Conservation (phyloP, 805 yeast species). For the Starmerella vitae region DNA sequence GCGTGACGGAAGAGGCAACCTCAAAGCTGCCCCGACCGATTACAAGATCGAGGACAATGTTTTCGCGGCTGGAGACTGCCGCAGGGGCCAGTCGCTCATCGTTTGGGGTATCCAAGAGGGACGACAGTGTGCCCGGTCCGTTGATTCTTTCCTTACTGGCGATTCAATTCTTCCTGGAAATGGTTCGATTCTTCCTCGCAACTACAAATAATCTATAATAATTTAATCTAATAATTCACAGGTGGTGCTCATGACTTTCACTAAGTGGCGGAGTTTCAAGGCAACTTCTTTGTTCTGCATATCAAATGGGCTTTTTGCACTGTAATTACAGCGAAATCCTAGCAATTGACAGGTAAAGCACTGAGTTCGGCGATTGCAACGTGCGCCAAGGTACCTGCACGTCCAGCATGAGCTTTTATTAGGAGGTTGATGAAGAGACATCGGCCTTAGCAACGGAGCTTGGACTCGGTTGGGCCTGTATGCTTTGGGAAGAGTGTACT, state of each 20-base stretch:
- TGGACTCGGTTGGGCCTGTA: too few species aligned
- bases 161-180: slow-evolving; percentile 78
- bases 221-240: not conserved
- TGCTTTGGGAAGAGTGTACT: not conserved
- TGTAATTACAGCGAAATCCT: not conserved
- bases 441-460: too few species aligned
- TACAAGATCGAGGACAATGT: slow-evolving; percentile 64
- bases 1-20: slow-evolving; percentile 76
- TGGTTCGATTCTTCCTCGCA: slow-evolving; percentile 79
- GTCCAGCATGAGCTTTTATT: too few species aligned
- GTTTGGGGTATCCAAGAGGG: slow-evolving; percentile 99
- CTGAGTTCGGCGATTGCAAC: not conserved
- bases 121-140: slow-evolving; percentile 93
- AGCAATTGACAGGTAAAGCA: not conserved
- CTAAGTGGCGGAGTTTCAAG: not conserved
- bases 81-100: slow-evolving; percentile 95
- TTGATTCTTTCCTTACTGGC: slow-evolving; percentile 69
- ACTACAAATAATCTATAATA: slow-evolving; percentile 30
- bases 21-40: slow-evolving; percentile 45
- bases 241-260: not conserved
- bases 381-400: too few species aligned
- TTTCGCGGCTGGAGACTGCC: slow-evolving; percentile 96
- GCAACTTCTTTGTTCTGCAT: not conserved
- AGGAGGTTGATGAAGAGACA: too few species aligned
- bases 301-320: not conserved